A percentile compares a stretch with the other conserved stretches of the same genome.
These are phyloP conservation scores for Inonotus obliquus DNA, from an alignment of 1,284 basidiomycete species.

Conservation along the genomic window DNA sequence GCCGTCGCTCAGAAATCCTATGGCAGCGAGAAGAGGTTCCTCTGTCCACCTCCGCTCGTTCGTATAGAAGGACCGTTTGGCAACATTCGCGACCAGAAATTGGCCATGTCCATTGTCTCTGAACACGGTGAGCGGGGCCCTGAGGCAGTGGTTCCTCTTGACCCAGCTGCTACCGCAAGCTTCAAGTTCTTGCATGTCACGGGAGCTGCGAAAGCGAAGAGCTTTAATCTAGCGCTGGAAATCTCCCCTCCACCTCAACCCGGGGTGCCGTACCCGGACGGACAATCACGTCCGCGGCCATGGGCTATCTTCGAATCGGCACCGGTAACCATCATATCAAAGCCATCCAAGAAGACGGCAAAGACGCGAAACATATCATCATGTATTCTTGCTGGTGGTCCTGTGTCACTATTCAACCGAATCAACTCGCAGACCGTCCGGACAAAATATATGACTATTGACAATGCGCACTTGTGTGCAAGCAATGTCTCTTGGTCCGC, in stretches of 20 bases:
- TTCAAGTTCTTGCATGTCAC: slow-evolving; percentile 91
- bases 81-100: slow-evolving; percentile 73
- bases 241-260: slow-evolving; percentile 65
- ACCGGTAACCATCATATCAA: slow-evolving; percentile 92
- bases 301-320: slow-evolving; percentile 93
- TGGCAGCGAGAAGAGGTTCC: slow-evolving; percentile 87
- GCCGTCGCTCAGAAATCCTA: slow-evolving; percentile 92
- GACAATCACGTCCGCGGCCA: slow-evolving; percentile 50
- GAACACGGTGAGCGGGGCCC: slow-evolving; percentile 79
- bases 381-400: slow-evolving; percentile 84
- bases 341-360: slow-evolving; percentile 95
- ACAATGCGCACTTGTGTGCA: slow-evolving; percentile 78
- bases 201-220: slow-evolving; percentile 84
- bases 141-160: slow-evolving; percentile 76
- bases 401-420: slow-evolving; percentile 94
- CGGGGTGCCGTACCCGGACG: slow-evolving; percentile 44
- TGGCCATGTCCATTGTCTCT: slow-evolving; percentile 82
- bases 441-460: slow-evolving; percentile 94
- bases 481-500: slow-evolving; percentile 89
- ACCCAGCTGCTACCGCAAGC: slow-evolving; percentile 77
- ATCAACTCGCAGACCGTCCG: slow-evolving; percentile 96
- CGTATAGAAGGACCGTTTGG: slow-evolving; percentile 82
- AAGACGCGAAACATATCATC: slow-evolving; percentile 92
- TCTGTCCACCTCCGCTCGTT: slow-evolving; percentile 85
- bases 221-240: slow-evolving; percentile 81